phyloP scores from a whole-genome alignment of 164 flowering plant genomes.

The Tetracentron sinense region DNA sequence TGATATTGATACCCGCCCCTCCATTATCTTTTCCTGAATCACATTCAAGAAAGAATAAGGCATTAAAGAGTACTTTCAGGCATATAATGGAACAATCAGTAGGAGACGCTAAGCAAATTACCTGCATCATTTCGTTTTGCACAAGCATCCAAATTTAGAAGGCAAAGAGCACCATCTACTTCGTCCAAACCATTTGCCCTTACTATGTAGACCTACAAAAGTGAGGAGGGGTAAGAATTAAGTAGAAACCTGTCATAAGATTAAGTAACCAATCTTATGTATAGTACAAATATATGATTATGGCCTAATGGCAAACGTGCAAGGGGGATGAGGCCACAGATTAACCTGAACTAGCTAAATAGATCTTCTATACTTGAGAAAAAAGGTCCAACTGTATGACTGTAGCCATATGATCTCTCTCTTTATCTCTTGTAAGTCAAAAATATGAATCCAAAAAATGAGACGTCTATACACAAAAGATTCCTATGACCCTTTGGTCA shows the following conservation, averaged over 20 bases:
- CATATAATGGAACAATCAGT: neutral
- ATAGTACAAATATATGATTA: neutral
- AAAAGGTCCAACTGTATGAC: too few species aligned
- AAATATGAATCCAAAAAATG: too few species aligned
- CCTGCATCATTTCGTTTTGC: constrained; percentile 27
- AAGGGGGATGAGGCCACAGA: too few species aligned
- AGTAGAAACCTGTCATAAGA: neutral
- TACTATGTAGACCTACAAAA: constrained; percentile 43
- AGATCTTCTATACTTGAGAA: too few species aligned
- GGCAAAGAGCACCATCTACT: constrained; percentile 47
- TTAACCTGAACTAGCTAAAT: too few species aligned
- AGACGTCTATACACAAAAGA: too few species aligned
- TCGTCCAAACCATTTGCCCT: constrained; percentile 33
- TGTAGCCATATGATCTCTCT: too few species aligned
- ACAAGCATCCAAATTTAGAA: constrained; percentile 31
- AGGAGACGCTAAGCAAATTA: constrained; percentile 10
- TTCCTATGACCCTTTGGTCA: too few species aligned
- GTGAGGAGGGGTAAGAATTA: neutral
- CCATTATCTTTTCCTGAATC: constrained; percentile 1
- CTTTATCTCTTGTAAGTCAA: too few species aligned
- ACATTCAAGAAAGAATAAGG: neutral
- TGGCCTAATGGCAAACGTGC: too few species aligned
- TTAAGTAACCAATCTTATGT: neutral
- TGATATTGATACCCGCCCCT: constrained; percentile 6
- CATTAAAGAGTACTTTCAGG: too few species aligned